phyloP scores from a whole-genome alignment of 257 asterid genomes.

The Coffea canephora region DNA sequence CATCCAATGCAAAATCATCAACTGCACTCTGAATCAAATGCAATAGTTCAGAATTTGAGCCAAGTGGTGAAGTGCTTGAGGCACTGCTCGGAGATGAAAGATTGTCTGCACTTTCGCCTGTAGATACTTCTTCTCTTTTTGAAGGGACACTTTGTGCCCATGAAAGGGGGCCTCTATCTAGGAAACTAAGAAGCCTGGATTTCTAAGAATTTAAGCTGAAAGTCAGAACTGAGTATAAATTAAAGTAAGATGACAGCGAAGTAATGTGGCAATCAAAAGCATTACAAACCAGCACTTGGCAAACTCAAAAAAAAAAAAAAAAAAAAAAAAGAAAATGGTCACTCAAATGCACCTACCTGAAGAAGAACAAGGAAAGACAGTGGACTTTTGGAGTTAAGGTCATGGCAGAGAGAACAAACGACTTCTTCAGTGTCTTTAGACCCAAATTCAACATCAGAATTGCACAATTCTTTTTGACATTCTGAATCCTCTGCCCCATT shows the following conservation, averaged over 20 bases:
- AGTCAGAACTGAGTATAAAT: conserved; percentile 1
- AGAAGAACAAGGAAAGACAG: conserved; percentile 87
- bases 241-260: not conserved
- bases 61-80: conserved; percentile 31
- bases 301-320: conserved; percentile 14
- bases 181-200: conserved; percentile 84
- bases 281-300: conserved; percentile 10
- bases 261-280: not conserved
- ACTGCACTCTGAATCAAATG: conserved; percentile 63
- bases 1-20: conserved; percentile 59
- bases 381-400: conserved; percentile 66
- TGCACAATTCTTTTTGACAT: conserved; percentile 43
- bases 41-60: conserved; percentile 46
- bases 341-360: conserved; percentile 54
- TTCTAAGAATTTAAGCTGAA: conserved; percentile 48
- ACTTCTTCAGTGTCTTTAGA: conserved; percentile 56
- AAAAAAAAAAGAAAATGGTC: conserved; percentile 12
- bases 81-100: conserved; percentile 31
- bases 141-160: conserved; percentile 65
- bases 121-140: conserved; percentile 50
- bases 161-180: conserved; percentile 62
- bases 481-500: conserved; percentile 56
- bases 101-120: conserved; percentile 25
- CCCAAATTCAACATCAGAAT: conserved; percentile 38
- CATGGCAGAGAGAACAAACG: conserved; percentile 89